Percentiles rank a stretch among this genome's conserved stretches.
These are phyloP conservation scores for Paratinospora sagittata DNA, from an alignment of 164 flowering plant species.

Conservation along the genomic window DNA sequence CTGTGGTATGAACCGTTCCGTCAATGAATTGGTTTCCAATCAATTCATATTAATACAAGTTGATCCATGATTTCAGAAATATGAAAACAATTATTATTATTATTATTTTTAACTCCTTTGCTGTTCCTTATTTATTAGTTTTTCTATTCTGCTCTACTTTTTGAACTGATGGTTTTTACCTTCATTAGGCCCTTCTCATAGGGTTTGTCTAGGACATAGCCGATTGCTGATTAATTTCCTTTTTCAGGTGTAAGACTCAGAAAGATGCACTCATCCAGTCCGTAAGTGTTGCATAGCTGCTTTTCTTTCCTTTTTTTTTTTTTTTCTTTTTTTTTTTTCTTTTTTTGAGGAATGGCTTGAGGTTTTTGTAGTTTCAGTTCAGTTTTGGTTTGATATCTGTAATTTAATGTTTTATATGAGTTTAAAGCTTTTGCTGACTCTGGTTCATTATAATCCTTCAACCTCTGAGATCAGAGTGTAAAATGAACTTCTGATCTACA, in stretches of 20 bases:
- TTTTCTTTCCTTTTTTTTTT: too few species aligned
- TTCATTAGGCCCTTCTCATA: background rate
- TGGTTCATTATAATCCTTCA: background rate
- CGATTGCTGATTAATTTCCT: background rate
- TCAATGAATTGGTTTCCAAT: too few species aligned
- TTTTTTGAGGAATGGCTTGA: background rate
- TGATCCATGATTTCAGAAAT: background rate
- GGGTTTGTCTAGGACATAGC: background rate
- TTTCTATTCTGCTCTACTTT: background rate
- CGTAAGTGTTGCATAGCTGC: slow-evolving; percentile 17
- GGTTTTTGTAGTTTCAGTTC: background rate
- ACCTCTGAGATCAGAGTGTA: background rate
- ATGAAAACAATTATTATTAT: background rate
- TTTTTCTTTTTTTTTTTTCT: too few species aligned
- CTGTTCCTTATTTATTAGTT: too few species aligned
- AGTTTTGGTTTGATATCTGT: background rate
- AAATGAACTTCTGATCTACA: background rate
- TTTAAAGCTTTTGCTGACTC: slow-evolving; percentile 1
- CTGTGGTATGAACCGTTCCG: too few species aligned
- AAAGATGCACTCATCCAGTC: slow-evolving; percentile 41
- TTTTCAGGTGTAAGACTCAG: slow-evolving; percentile 63
- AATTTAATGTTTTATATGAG: background rate
- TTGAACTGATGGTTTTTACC: background rate
- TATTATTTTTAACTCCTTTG: background rate
- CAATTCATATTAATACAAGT: background rate